A percentile compares a stretch with the other conserved stretches of the same genome.
phyloP scores from a whole-genome alignment of 306 rosid species.

The Purshia tridentata region DNA sequence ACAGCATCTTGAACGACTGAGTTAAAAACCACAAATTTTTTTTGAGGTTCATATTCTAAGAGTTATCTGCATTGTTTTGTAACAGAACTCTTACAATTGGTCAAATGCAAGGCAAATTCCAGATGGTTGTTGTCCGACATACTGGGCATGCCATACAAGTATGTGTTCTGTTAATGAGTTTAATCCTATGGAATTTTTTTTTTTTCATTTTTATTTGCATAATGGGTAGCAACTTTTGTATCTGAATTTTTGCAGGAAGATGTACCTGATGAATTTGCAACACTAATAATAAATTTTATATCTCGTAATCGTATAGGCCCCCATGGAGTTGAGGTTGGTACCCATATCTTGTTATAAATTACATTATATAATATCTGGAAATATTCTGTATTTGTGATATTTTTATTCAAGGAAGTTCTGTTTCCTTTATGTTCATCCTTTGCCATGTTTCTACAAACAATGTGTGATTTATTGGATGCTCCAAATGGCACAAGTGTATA shows the following conservation, averaged over 20 bases:
- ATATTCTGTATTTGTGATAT: background rate
- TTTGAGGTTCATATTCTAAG: conserved; percentile 11
- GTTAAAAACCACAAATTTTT: background rate
- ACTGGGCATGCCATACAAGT: conserved; percentile 99
- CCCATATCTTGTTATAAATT: conserved; percentile 15
- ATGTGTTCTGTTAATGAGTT: background rate
- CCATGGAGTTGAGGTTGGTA: conserved; percentile 79
- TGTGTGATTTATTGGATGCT: background rate
- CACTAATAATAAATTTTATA: conserved; percentile 63
- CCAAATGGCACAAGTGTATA: background rate
- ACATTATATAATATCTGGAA: background rate
- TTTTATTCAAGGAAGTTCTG: background rate
- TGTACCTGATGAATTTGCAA: conserved; percentile 84
- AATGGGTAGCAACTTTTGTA: conserved; percentile 8
- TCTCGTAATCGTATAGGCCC: conserved; percentile 85
- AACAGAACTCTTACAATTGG: conserved; percentile 91
- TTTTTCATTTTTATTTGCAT: conserved; percentile 3
- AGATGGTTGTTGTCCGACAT: conserved; percentile 82
- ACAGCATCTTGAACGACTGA: background rate
- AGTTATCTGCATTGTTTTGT: conserved; percentile 25
- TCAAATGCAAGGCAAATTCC: conserved; percentile 99
- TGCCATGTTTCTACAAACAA: background rate
- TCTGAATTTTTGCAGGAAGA: conserved; percentile 66
- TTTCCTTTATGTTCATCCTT: background rate
- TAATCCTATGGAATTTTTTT: conserved; percentile 12